Evolutionary conservation across 1,139 yeast species (phyloP), one percentile per base, ranked within the genome.

Genomic region (Sugiyamaella novakii): DNA sequence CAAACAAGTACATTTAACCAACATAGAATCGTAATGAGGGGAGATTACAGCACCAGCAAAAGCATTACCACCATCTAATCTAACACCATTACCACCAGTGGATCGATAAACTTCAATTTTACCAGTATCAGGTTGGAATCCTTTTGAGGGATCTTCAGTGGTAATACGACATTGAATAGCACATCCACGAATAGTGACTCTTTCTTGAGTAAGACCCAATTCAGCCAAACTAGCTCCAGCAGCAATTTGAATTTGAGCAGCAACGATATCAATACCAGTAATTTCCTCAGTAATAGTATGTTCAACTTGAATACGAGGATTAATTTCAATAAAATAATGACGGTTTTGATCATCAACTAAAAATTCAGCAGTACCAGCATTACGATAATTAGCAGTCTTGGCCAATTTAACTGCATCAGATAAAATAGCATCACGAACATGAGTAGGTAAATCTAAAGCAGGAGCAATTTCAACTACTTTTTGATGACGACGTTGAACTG

Each of bases 81-180:
- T 84, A 44, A 92, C 97, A 68, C 99, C 99, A 66, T 92, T 92
- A 77, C 99, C 99, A 74, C 99, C 99, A 33, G 98, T 88, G 31
- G 98, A 89, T 70, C 98, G 81, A 76, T 92, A 92, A 43, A 92
- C 99, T 71, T 92, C 99, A 60, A 92, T 86, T 72, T 92, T 89
- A 67, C 99, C 99, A 2, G 98, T 94, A 67, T 92, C 99, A 14
- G 99, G 99, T 71, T 87, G 97, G 82, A 92, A 92, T 68, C 84
- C 87, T 74, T 89, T 91, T 43, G 96, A 69, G 15, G 99, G 98
- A 67, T 92, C 98, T 73, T 92, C 99, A 46, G 98, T 94, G 49
- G 98, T 92, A 73, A 92, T 92, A 79, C 98, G 89, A 77, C 98
- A 94, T 75, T 92, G 99, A 62, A 92, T 92, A 38, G 98, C 98